These are phyloP conservation scores for Picochlorum sp. DNA, from an alignment of 139 green algal genomes.

Conservation along the genomic window DNA sequence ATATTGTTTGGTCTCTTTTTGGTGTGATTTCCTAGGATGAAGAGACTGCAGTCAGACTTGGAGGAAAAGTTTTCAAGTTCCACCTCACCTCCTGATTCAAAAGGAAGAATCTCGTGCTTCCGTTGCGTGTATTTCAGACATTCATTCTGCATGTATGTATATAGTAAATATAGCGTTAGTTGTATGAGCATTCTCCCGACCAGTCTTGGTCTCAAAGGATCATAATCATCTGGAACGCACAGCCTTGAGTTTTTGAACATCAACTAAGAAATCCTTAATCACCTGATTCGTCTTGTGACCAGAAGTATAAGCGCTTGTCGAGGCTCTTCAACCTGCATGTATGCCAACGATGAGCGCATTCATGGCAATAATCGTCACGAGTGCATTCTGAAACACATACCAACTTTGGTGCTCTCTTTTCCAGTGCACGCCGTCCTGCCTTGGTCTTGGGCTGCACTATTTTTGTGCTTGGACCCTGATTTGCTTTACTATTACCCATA, in stretches of 20 bases:
- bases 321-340: slow-evolving; percentile 63
- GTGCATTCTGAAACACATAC: slow-evolving; percentile 30
- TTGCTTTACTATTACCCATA: neutral
- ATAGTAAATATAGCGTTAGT: neutral
- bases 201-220: neutral
- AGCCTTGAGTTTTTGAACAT: slow-evolving; percentile 72
- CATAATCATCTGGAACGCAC: slow-evolving; percentile 25
- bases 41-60: slow-evolving; percentile 55
- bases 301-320: slow-evolving; percentile 63
- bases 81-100: slow-evolving; percentile 76
- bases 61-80: slow-evolving; percentile 52
- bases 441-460: slow-evolving; percentile 63
- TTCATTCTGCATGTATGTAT: slow-evolving; percentile 42
- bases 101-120: slow-evolving; percentile 78
- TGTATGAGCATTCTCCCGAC: neutral
- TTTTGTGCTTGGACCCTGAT: neutral
- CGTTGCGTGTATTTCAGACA: slow-evolving; percentile 57
- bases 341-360: neutral
- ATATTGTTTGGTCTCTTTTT: slow-evolving; percentile 98
- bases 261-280: slow-evolving; percentile 54
- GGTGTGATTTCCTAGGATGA: slow-evolving; percentile 72
- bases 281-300: slow-evolving; percentile 62
- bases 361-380: neutral
- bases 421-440: slow-evolving; percentile 44
- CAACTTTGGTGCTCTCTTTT: slow-evolving; percentile 65